These are phyloP conservation scores for Ambrosiella cleistominuta DNA, from an alignment of 2,329 filamentous ascomycete genomes.

Conservation along the genomic window DNA sequence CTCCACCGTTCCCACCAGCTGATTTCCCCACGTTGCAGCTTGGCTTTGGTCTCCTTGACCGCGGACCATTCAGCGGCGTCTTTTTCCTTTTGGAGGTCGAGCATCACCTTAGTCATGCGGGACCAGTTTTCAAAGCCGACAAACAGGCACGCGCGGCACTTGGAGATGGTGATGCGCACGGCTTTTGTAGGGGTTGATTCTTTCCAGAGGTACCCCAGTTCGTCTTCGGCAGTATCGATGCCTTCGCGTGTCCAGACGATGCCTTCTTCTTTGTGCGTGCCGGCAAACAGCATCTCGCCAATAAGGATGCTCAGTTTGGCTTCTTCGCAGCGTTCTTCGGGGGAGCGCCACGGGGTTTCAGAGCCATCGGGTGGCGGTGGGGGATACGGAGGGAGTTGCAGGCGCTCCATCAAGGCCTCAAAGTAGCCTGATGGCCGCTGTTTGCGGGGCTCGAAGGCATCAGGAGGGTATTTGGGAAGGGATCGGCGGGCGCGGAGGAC, in stretches of 20 bases:
- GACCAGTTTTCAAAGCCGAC: conserved; percentile 69
- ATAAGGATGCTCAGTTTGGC: conserved; percentile 78
- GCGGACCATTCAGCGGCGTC: conserved; percentile 24
- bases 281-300: conserved; percentile 76
- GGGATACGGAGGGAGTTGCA: conserved; percentile 45
- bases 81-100: conserved; percentile 33
- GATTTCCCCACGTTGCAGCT: conserved; percentile 13
- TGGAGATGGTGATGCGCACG: conserved; percentile 24
- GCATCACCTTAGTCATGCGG: conserved; percentile 43
- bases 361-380: conserved; percentile 53
- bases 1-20: conserved; percentile 11
- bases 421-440: background rate
- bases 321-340: conserved; percentile 60
- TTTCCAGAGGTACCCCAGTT: conserved; percentile 27
- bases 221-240: conserved; percentile 61
- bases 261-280: conserved; percentile 44
- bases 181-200: conserved; percentile 13
- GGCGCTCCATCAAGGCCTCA: background rate
- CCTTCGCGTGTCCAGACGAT: conserved; percentile 81
- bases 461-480: conserved; percentile 25
- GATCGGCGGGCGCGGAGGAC: conserved; percentile 61
- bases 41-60: conserved; percentile 19
- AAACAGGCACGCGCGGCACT: conserved; percentile 60
- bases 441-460: background rate
- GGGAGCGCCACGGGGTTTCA: conserved; percentile 43